Evolutionary conservation across 805 yeast species (phyloP).

Genomic region (Candida pseudoglaebosa): DNA sequence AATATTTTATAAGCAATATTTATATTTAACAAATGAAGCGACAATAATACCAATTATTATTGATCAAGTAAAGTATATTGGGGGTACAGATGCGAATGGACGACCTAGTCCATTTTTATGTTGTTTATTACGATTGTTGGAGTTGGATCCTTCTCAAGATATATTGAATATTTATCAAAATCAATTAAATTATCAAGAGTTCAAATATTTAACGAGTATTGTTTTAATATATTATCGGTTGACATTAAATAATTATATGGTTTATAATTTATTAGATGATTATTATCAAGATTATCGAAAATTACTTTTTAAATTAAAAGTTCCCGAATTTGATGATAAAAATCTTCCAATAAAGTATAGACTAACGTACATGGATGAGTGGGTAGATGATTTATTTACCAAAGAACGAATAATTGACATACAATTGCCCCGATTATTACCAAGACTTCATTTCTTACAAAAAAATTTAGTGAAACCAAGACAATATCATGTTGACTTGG

Average conservation of each 20-base stretch:
- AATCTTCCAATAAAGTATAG: conserved; percentile 29
- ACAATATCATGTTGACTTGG: conserved; percentile 31
- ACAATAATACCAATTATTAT: conserved; percentile 32
- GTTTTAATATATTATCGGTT: conserved; percentile 62
- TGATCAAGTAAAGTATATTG: conserved; percentile 43
- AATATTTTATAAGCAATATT: conserved; percentile 39
- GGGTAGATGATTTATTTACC: conserved; percentile 57
- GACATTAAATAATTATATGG: conserved; percentile 30
- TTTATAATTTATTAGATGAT: conserved; percentile 51
- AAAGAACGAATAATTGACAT: conserved; percentile 67
- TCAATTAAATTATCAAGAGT: conserved; percentile 52
- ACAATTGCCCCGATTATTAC: conserved; percentile 60
- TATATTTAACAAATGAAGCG: conserved; percentile 38
- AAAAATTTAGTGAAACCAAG: conserved; percentile 38
- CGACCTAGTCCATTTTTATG: conserved; percentile 74
- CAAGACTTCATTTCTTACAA: conserved; percentile 39
- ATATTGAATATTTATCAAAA: conserved; percentile 50
- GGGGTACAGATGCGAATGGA: conserved; percentile 53
- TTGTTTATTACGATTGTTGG: conserved; percentile 69
- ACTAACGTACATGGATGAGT: conserved; percentile 62
- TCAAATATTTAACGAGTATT: conserved; percentile 73
- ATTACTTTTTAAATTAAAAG: conserved; percentile 41
- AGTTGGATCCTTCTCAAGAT: conserved; percentile 63
- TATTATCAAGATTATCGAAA: conserved; percentile 65
- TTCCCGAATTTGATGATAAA: conserved; percentile 18